Evolutionary conservation across 1,284 basidiomycete species (phyloP).

Genomic region (Microbotryum lychnidis-dioicae): DNA sequence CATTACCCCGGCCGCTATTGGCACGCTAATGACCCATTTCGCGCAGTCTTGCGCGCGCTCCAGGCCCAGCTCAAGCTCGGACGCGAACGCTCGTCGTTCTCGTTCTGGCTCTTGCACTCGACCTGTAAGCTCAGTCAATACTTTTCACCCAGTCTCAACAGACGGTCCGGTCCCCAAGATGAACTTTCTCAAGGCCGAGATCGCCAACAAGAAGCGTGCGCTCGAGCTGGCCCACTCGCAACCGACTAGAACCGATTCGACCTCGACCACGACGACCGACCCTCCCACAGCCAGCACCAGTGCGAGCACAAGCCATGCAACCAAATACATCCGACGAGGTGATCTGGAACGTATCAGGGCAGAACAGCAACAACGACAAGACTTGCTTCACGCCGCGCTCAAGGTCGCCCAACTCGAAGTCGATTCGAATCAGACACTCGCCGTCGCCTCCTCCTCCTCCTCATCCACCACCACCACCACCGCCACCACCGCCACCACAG

Average conservation of each 20-base stretch:
- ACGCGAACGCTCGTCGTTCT: too few relatives aligned
- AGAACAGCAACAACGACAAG: constrained; percentile 50
- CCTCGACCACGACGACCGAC: neutral
- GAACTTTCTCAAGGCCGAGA: constrained; percentile 81
- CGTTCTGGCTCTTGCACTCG: too few relatives aligned
- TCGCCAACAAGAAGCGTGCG: constrained; percentile 75
- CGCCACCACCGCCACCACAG: neutral
- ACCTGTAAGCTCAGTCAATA: too few relatives aligned
- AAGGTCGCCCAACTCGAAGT: constrained; percentile 33
- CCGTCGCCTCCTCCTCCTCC: neutral
- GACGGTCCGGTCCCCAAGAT: constrained; percentile 44
- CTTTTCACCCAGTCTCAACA: neutral
- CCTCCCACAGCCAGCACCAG: neutral
- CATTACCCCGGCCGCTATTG: too few relatives aligned
- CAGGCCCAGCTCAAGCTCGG: too few relatives aligned
- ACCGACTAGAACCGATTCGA: neutral
- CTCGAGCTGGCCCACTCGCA: constrained; percentile 39
- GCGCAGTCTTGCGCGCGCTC: too few relatives aligned
- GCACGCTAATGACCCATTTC: too few relatives aligned
- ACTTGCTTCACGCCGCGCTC: constrained; percentile 20
- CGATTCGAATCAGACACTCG: constrained; percentile 30
- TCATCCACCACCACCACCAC: neutral
- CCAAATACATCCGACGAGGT: constrained; percentile 78
- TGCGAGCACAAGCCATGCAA: constrained; percentile 44
- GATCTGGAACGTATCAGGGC: constrained; percentile 60